Conservation (phyloP, 129 eudicot species). For the Apium graveolens region DNA sequence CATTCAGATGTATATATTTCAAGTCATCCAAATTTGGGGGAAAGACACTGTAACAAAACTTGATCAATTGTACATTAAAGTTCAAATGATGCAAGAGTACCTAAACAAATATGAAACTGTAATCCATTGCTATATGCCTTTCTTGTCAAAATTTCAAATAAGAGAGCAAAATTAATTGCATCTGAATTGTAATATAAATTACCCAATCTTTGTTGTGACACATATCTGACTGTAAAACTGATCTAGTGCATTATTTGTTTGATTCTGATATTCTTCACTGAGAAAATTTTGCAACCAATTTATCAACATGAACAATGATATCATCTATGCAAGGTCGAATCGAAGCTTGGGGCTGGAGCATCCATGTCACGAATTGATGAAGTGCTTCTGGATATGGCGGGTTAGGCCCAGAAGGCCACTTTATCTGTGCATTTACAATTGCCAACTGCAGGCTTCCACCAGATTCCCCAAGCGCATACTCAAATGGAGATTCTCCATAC, state of each 20-base stretch:
- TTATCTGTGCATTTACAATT: slow-evolving; percentile 69
- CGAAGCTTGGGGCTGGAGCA: slow-evolving; percentile 86
- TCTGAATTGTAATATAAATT: background rate
- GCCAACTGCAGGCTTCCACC: slow-evolving; percentile 94
- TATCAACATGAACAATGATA: slow-evolving; percentile 77
- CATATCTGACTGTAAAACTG: slow-evolving; percentile 7
- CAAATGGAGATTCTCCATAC: slow-evolving; percentile 91
- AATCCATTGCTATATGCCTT: background rate
- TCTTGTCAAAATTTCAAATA: background rate
- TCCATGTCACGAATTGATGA: slow-evolving; percentile 91
- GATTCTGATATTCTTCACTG: slow-evolving; percentile 19
- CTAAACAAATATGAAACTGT: background rate
- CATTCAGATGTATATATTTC: background rate
- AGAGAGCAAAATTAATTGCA: background rate
- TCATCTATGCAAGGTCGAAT: slow-evolving; percentile 83
- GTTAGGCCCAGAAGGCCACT: slow-evolving; percentile 86
- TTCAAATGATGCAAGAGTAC: background rate
- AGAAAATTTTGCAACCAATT: slow-evolving; percentile 67
- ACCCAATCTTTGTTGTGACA: background rate
- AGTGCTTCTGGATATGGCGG: slow-evolving; percentile 80
- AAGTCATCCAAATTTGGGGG: background rate
- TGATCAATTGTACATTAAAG: background rate
- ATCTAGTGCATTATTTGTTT: slow-evolving; percentile 9
- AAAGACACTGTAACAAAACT: background rate
- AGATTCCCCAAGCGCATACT: slow-evolving; percentile 84